Conservation (phyloP, 148 eudicot genomes). For the Bassia scoparia region DNA sequence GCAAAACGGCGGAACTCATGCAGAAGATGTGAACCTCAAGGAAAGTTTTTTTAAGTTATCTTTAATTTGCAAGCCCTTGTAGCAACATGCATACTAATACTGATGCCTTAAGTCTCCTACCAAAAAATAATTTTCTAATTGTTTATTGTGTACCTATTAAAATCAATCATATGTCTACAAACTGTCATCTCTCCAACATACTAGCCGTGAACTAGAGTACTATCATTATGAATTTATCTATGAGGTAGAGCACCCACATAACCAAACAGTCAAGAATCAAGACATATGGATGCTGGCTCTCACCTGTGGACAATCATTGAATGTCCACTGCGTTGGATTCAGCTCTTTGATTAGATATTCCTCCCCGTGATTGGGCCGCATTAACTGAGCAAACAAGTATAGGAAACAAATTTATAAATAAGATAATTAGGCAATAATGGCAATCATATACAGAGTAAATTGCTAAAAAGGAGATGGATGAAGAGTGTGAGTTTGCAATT, state of each 20-base stretch:
- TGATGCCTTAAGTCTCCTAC: constrained; percentile 42
- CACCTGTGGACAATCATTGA: constrained; percentile 58
- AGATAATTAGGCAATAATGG: neutral
- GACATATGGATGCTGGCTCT: constrained; percentile 8
- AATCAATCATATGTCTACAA: neutral
- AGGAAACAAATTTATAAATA: constrained; percentile 11
- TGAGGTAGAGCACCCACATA: neutral
- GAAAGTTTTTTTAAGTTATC: too few species aligned
- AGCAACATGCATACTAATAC: neutral
- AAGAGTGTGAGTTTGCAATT: neutral
- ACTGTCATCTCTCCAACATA: neutral
- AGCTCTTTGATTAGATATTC: constrained; percentile 54
- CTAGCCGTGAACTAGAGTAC: neutral
- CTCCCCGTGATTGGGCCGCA: constrained; percentile 79
- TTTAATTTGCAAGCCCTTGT: neutral
- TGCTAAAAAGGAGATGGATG: neutral
- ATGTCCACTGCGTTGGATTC: constrained; percentile 67
- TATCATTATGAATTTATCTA: neutral
- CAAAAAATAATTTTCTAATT: constrained; percentile 9
- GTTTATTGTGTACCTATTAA: neutral
- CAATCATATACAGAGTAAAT: neutral
- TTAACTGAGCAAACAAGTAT: constrained; percentile 42
- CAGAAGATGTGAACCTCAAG: too few species aligned
- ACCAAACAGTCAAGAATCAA: neutral
- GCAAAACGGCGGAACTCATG: too few species aligned